These are phyloP conservation scores for Candida glucosophila DNA, from an alignment of 1,139 yeast genomes.

Conservation along the genomic window DNA sequence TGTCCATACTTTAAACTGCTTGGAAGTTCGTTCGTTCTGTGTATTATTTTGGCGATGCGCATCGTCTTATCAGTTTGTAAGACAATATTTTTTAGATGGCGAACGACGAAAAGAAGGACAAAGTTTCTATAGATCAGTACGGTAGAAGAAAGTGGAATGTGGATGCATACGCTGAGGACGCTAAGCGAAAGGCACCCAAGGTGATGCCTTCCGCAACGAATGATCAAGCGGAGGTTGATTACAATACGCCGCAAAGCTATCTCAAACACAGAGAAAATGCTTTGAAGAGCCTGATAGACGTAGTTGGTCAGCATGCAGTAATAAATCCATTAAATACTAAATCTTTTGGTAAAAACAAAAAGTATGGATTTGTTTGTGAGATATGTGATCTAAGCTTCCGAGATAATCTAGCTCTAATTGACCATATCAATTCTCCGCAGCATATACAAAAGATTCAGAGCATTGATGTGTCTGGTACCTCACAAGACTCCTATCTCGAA, in stretches of 20 bases:
- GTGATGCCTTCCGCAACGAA: slow-evolving; percentile 20
- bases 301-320: slow-evolving; percentile 28
- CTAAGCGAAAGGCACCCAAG: slow-evolving; percentile 23
- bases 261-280: slow-evolving; percentile 24
- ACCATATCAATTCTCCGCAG: slow-evolving; percentile 71
- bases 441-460: slow-evolving; percentile 34
- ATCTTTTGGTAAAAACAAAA: slow-evolving; percentile 36
- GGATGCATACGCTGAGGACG: slow-evolving; percentile 49
- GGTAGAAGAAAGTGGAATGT: slow-evolving; percentile 68
- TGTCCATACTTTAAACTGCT: slow-evolving; percentile 2
- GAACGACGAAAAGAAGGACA: slow-evolving; percentile 4
- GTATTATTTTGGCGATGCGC: too few species aligned
- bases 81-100: slow-evolving; percentile 10
- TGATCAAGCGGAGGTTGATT: slow-evolving; percentile 2
- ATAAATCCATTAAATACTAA: slow-evolving; percentile 17
- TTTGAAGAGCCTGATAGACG: slow-evolving; percentile 21
- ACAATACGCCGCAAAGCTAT: slow-evolving; percentile 16
- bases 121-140: slow-evolving; percentile 32
- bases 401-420: slow-evolving; percentile 73
- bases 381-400: slow-evolving; percentile 71
- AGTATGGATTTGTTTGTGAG: slow-evolving; percentile 79
- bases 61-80: too few species aligned
- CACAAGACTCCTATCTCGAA: slow-evolving; percentile 19
- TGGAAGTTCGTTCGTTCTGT: too few species aligned
- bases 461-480: slow-evolving; percentile 19